Evolutionary conservation across 2,329 filamentous ascomycete species (phyloP).

Genomic region (Nigrospora sphaerica): DNA sequence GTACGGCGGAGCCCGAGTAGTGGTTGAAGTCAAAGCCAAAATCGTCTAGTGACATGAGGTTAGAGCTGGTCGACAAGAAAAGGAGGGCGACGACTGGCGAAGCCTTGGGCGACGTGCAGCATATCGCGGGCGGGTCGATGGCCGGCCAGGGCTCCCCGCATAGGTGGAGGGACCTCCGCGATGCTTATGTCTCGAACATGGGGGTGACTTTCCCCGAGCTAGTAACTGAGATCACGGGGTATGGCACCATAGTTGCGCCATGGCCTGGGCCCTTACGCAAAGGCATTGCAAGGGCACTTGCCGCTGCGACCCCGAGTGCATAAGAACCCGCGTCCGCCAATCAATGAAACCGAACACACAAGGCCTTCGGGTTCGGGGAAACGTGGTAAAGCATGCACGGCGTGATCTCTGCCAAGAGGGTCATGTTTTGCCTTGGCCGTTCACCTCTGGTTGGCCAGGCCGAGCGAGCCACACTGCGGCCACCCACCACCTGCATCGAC

Average conservation of each 20-base stretch:
- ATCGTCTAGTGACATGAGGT: slow-evolving; percentile 48
- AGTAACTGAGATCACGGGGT: slow-evolving; percentile 44
- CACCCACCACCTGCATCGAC: no score
- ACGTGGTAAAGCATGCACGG: no score
- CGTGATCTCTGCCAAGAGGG: no score
- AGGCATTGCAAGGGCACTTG: not conserved
- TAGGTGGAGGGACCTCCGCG: no score
- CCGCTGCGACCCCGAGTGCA: not conserved
- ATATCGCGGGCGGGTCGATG: no score
- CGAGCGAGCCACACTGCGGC: no score
- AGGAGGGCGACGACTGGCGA: slow-evolving; percentile 11
- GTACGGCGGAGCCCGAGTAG: slow-evolving; percentile 43
- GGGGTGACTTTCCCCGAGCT: no score
- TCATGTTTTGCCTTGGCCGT: no score
- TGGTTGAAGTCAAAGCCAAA: slow-evolving; percentile 49
- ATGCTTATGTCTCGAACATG: no score
- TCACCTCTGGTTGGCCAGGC: no score
- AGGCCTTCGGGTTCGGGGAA: no score
- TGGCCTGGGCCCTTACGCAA: slow-evolving; percentile 20
- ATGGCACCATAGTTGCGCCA: slow-evolving; percentile 50
- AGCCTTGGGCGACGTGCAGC: not conserved
- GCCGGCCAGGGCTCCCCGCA: no score
- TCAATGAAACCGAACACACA: not conserved
- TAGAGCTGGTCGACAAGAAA: slow-evolving; percentile 23
- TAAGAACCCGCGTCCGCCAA: not conserved